Conservation (phyloP, 129 eudicot genomes). For the Apium graveolens region DNA sequence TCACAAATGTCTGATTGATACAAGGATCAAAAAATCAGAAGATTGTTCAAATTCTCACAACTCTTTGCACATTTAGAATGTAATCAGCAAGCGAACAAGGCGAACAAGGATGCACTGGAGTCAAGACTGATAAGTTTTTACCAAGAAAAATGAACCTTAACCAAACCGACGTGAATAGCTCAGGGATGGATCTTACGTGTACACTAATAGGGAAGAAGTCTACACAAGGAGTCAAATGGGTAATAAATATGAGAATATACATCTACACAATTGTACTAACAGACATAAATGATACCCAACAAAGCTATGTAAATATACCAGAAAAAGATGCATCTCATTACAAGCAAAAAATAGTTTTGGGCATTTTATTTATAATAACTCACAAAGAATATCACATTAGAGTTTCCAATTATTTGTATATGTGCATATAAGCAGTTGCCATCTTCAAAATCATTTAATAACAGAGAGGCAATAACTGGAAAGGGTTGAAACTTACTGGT, state of each 20-base stretch:
- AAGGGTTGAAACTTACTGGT: conserved; percentile 57
- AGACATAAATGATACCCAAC: neutral
- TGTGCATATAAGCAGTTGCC: neutral
- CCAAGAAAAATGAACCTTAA: neutral
- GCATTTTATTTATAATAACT: neutral
- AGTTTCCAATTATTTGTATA: neutral
- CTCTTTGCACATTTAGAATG: neutral
- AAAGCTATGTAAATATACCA: neutral
- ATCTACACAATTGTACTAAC: neutral
- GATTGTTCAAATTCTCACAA: neutral
- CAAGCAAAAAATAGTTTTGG: neutral
- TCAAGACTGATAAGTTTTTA: neutral
- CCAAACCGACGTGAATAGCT: neutral
- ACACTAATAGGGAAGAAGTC: neutral
- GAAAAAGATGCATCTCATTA: neutral
- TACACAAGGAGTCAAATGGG: neutral
- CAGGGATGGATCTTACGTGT: neutral
- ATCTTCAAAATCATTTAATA: neutral
- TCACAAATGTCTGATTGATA: conserved; percentile 46
- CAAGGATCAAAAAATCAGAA: neutral
- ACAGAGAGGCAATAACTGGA: neutral
- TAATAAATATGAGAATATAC: neutral
- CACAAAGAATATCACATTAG: neutral
- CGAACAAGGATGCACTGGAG: neutral
- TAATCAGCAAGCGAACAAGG: neutral